Base-by-base conservation (phyloP, 2,329 filamentous ascomycete species). In the Paraconiothyrium sp. region DNA sequence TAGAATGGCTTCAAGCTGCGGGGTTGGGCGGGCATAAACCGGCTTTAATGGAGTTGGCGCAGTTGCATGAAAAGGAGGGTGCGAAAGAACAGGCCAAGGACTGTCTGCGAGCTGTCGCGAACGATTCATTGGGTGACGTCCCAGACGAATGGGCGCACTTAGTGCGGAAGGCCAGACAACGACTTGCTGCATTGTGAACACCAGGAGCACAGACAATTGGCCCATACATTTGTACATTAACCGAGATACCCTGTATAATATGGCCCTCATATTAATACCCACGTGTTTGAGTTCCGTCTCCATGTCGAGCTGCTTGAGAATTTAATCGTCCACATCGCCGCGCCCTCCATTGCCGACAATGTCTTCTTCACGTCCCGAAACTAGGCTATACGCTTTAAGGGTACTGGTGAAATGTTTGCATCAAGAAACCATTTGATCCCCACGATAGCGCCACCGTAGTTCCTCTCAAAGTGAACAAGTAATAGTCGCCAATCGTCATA, bases 1-100 rank as follows among this genome's bases (percentile, higher is more conserved):
- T 56, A 5, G 76, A 78, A 50, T 79, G 77, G 77, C 71, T 71
- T 16, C 56, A 67, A 14, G 62, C 68, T 9, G 75, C 76, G n/a
- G 72, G 72, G 1, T 46, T 54, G 1, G 48, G 57, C 8, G 73
- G 72, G 11, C 71, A 77, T 39, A 77, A 77, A 54, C 69, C 69
- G 8, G 67, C 74, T 7, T 63, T 69, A 63, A 16, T 73, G 30
- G 62, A 69, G 50, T 57, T 77, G 24, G 75, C 70, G 8, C 64
- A 75, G 10, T 46, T 71, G 34, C 54, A 60, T 43, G 67, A 68
- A 24, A 58, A 54, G 7, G 27, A 52, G 2, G 69, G 68, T 11
- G 62, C 70, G 43, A 14, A 49, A 10, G 71, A 72, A 22, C 37
- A 51, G 46, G 34, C 66, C 64, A 34, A 67, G 60, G 30, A 47